Base-by-base conservation (phyloP, 805 yeast genomes). In the Wickerhamomyces bisporus region DNA sequence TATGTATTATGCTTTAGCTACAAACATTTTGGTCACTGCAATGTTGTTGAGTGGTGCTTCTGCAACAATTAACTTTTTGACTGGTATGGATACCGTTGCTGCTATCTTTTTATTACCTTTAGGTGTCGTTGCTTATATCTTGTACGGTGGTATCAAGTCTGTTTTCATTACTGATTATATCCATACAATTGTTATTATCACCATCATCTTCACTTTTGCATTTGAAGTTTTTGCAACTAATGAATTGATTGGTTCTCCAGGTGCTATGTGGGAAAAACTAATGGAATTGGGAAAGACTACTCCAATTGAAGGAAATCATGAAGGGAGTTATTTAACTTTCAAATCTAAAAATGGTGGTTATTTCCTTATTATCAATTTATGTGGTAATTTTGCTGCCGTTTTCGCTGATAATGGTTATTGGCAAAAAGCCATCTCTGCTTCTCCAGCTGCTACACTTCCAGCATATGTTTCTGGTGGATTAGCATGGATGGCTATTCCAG, bases 21-120 rank as follows among this genome's bases (percentile, higher is more conserved):
- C 96, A 26, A 89, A 89, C 57, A 77, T 89, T 43, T 69, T 89
- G 44, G 97, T 89, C 41, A 86, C 95, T 23, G 95, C 94, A 4
- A 87, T 87, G 96, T 71, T 89, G 31, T 67, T 89, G 36, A 81
- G 95, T 5, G 96, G 96, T 43, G 96, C 95, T 25, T 79, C 94
- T 32, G 93, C 95, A 1, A 84, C 86, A 6, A 79, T 88, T 39
- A 70, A 64, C 45, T 83, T 81, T 50, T 68, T 89, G 45, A 87
- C 96, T 3, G 96, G 96, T 1, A 79, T 81, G 80, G 68, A 82
- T 58, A 73, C 81, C 3, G 81, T 79, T 27, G 97, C 96, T 7
- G 84, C 88, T 1, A 78, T 87, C 60, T 81, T 84, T 62, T 63
- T 89, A 36, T 70, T 89, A 36, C 96, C 97, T 3, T 62, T 89